Conservation (phyloP, 306 rosid genomes). For the Purshia tridentata region DNA sequence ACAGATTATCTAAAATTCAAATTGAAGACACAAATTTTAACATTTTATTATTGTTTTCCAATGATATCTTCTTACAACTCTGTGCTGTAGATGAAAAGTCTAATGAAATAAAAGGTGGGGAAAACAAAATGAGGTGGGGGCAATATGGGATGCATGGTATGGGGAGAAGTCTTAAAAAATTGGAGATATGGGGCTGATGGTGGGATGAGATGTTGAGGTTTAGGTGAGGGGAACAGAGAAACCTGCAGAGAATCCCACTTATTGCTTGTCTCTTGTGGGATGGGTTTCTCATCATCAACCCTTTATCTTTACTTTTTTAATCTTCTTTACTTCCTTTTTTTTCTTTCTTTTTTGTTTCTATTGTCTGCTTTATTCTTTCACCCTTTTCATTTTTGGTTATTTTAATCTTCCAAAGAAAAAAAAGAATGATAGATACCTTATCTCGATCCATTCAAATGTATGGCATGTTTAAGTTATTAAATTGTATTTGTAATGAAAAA, state of each 20-base stretch:
- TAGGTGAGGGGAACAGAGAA: constrained; percentile 31
- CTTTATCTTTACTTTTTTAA: constrained; percentile 8
- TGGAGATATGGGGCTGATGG: neutral
- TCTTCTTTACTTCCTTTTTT: constrained; percentile 22
- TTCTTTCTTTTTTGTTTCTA: constrained; percentile 29
- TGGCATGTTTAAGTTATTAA: no score
- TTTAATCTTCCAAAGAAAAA: constrained; percentile 2
- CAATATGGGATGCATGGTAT: no score
- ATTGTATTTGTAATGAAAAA: no score
- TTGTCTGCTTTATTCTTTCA: constrained; percentile 22
- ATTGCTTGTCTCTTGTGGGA: constrained; percentile 52
- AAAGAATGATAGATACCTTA: neutral
- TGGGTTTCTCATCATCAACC: constrained; percentile 34
- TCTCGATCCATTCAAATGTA: no score
- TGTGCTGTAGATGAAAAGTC: constrained; percentile 19
- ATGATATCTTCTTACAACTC: neutral
- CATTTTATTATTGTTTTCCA: no score
- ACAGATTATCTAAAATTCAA: no score
- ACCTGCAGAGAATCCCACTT: constrained; percentile 53
- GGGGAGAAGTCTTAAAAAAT: neutral
- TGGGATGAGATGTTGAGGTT: constrained; percentile 20
- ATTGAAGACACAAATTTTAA: no score
- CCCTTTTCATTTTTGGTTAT: constrained; percentile 8
- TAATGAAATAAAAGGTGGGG: neutral
- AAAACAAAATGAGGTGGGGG: no score